A percentile compares a stretch with the other conserved stretches of the same genome.
These are phyloP conservation scores for Kickxella alabastrina DNA, from an alignment of 192 early-diverging fungal species.

Conservation along the genomic window DNA sequence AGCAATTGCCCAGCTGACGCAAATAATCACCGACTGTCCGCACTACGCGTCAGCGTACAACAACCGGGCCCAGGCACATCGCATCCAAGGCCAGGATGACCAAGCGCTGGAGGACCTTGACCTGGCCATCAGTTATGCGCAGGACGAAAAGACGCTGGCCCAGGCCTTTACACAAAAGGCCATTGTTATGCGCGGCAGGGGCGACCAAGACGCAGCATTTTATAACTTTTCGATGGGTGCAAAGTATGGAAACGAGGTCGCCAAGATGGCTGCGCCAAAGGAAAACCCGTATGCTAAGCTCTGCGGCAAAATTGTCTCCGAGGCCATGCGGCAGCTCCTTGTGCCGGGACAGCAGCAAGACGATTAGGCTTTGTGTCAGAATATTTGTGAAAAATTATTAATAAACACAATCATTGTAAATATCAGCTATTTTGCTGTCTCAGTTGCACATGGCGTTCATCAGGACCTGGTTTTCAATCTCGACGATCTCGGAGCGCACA, in stretches of 20 bases:
- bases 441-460: conserved; percentile 26
- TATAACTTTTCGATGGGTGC: conserved; percentile 59
- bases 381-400: no score
- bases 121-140: conserved; percentile 54
- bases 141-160: conserved; percentile 21
- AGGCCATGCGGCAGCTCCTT: conserved; percentile 53
- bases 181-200: conserved; percentile 47
- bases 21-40: conserved; percentile 44
- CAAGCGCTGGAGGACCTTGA: conserved; percentile 55
- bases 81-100: conserved; percentile 41
- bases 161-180: conserved; percentile 66
- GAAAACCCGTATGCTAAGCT: conserved; percentile 74
- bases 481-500: conserved; percentile 41
- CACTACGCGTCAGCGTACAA: conserved; percentile 64
- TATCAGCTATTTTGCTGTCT: not conserved
- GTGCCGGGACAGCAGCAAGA: not conserved
- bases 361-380: no score
- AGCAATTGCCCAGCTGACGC: conserved; percentile 33
- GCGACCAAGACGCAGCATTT: conserved; percentile 54
- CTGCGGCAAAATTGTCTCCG: conserved; percentile 57
- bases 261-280: conserved; percentile 51
- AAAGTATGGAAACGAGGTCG: conserved; percentile 59
- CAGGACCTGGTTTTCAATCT: conserved; percentile 48
- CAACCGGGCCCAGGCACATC: conserved; percentile 53
- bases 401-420: conserved; percentile 1